Base-by-base conservation (phyloP, 2,329 filamentous ascomycete species). In the Apiospora phragmitis region DNA sequence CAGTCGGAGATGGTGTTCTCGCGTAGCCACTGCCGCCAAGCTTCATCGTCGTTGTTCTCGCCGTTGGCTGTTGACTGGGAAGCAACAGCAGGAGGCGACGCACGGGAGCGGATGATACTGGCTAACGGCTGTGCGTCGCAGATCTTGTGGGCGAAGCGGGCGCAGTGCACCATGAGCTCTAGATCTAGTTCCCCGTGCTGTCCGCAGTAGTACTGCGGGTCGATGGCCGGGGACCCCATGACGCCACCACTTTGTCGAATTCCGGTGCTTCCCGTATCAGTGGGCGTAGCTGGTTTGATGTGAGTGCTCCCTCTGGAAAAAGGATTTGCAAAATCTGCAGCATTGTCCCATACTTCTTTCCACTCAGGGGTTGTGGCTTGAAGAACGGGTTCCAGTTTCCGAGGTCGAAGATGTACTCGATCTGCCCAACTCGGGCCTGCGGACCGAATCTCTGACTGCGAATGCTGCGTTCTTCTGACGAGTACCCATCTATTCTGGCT, bases 321-420 rank as follows among this genome's bases (percentile, higher is more conserved):
- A 0, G 87, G 86, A 75, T 88, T 71, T 87, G 85, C 1, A 88
- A 76, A 71, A 87, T 84, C 70, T 84, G 83, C 0, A 87, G 73
- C 79, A 87, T 82, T 3, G 83, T 86, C 11, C 79, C 84, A 70
- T 87, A 86, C 69, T 81, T 83, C 71, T 84, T 86, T 1, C 77
- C 79, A 62, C 76, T 70, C 2, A 43, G 65, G 6, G 65, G 35
- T 6, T 72, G 78, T 65, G 69, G 78, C 69, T 43, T 74, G 67
- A 76, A 84, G 78, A 73, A 77, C 67, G 84, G 78, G 69, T 79
- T 86, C 80, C 82, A 86, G 70, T 86, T 85, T 4, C 84, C 85
- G 0, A 84, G 76, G 55, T 86, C 83, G 42, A 87, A 86, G 38
- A 87, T 80, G 69, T 82, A 87, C 72, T 87, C 85, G 3, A 86